Evolutionary conservation across 768 basidiomycete genomes (phyloP).

Genomic region (Melanogaster broomeanus): DNA sequence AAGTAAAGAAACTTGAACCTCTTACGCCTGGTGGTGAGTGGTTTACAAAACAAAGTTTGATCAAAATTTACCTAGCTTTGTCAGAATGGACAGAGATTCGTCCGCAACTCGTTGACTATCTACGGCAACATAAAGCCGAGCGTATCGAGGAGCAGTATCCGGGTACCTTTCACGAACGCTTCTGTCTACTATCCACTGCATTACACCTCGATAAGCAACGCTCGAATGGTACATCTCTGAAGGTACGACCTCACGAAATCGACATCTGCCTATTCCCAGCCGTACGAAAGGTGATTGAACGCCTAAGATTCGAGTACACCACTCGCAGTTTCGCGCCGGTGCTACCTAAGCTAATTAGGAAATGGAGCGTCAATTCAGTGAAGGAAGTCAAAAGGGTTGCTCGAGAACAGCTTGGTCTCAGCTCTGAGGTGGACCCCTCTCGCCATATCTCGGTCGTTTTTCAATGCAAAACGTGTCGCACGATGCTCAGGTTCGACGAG

Average conservation of each 20-base stretch:
- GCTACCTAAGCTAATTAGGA: not conserved
- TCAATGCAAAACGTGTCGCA: conserved; percentile 3
- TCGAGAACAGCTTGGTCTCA: not conserved
- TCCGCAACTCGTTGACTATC: not conserved
- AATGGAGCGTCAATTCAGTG: conserved; percentile 9
- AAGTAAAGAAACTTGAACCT: conserved; percentile 6
- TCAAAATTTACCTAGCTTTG: not conserved
- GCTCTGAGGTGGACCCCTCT: conserved; percentile 5
- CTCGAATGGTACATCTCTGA: not conserved
- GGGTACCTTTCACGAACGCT: not conserved
- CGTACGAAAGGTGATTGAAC: not conserved
- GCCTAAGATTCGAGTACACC: not conserved
- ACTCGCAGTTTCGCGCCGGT: not conserved
- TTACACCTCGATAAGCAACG: not conserved
- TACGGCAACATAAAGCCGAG: not conserved
- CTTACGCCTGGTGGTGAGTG: conserved; percentile 1
- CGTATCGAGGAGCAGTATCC: not conserved
- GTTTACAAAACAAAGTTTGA: too few relatives aligned
- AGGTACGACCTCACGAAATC: not conserved
- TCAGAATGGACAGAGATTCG: conserved; percentile 13
- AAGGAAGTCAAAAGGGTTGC: conserved; percentile 9
- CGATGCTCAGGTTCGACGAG: conserved; percentile 2
- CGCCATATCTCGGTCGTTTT: conserved; percentile 9
- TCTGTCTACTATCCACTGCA: not conserved
- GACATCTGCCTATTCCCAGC: conserved; percentile 6